A percentile compares a stretch with the other conserved stretches of the same genome.
These are phyloP conservation scores for Citrus sp. DNA, from an alignment of 345 rosid genomes.

Conservation along the genomic window DNA sequence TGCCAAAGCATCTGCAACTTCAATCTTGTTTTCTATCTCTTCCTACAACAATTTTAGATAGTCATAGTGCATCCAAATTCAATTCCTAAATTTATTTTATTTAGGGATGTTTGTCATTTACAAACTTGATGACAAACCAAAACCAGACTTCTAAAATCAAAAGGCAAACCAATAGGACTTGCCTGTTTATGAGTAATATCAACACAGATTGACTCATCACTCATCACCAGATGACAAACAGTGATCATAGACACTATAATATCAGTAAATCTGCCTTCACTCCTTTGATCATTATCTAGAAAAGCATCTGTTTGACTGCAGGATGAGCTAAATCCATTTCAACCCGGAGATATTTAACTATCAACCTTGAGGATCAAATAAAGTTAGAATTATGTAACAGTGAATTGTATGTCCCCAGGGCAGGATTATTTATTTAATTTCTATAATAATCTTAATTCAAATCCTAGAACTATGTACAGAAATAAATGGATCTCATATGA, in stretches of 20 bases:
- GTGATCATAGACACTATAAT: neutral
- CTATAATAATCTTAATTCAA: constrained; percentile 8
- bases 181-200: neutral
- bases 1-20: constrained; percentile 91
- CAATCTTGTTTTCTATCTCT: constrained; percentile 86
- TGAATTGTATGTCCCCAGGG: neutral
- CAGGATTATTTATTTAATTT: constrained; percentile 9
- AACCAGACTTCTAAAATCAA: neutral
- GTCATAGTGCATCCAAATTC: neutral
- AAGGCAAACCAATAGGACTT: neutral
- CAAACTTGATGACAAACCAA: neutral
- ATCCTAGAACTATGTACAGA: neutral
- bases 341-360: neutral
- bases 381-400: neutral
- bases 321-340: neutral
- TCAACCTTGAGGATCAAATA: neutral
- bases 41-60: constrained; percentile 48
- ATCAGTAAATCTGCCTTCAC: neutral
- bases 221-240: neutral
- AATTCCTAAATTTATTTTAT: neutral
- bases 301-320: neutral
- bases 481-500: neutral
- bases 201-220: neutral
- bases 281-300: neutral
- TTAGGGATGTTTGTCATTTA: neutral